Base-by-base conservation (phyloP, 1,139 yeast species). In the Pichia sp. region DNA sequence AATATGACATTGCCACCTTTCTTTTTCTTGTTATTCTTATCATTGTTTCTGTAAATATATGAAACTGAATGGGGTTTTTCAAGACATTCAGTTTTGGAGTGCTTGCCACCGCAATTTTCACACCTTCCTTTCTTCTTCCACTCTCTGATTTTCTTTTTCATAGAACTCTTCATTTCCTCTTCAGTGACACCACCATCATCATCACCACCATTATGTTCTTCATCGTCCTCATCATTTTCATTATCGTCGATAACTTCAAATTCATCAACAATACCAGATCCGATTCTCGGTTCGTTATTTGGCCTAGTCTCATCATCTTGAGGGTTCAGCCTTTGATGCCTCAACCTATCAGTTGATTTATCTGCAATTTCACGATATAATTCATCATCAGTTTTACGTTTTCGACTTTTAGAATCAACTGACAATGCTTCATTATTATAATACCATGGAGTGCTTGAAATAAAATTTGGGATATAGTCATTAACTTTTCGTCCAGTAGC, bases 381-480 rank as follows among this genome's bases (percentile, higher is more conserved):
- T 55, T 45, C 62, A 35, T 56, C 61, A 8, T 53, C 59, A 3
- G 53, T 48, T 41, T 55, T 56, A 25, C 62, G 46, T 39, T 59
- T 60, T 23, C 65, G 47, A 11, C 50, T 40, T 32, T 60, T 57
- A 3, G 64, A 59, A 43, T 62, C 58, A 6, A 53, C 53, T 12
- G 45, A 36, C 38, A 58, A 46, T 20, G 65, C 46, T 26, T 59
- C 52, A 16, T 55, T 44, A 35, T 58, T 65, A 47, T 73, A 58
- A 42, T 64, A 78, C 80, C 82, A 76, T 1, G 83, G 83, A 3
- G 76, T 73, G 26, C 65, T 69, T 8, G 77, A 66, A 36, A 77
- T 76, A 55, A 67, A 77, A 41, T 66, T 63, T 1, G 79, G 78
- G 23, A 72, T 70, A 48, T 69, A 66, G 27, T 68, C 69, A 44